Evolutionary conservation across 169 alveolate species (phyloP).

Genomic region (Eimeria sp.): DNA sequence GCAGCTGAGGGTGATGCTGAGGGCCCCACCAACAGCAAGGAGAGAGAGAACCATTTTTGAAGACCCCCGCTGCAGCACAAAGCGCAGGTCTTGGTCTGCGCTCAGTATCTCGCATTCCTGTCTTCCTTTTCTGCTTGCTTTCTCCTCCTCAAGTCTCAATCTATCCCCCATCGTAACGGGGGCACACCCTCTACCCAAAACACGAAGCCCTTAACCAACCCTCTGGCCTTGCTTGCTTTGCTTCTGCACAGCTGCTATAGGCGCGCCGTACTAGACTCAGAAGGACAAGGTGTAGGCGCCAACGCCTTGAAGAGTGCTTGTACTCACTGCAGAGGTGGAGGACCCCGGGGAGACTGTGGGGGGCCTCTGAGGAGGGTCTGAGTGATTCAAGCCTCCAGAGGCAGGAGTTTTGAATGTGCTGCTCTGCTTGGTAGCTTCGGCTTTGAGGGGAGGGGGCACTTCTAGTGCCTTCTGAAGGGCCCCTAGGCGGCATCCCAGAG

Average conservation of each 20-base stretch:
- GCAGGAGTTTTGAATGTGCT: neutral
- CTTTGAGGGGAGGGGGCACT: neutral
- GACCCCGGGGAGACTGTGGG: neutral
- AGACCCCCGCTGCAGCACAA: constrained; percentile 43
- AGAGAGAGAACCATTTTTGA: constrained; percentile 28
- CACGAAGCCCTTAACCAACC: neutral
- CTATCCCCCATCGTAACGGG: neutral
- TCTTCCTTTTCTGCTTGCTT: neutral
- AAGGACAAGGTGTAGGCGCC: too few relatives aligned
- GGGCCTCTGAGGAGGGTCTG: neutral
- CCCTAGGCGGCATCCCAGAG: neutral
- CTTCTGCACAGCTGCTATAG: too few relatives aligned
- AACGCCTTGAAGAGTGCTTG: too few relatives aligned
- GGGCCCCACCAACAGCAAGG: constrained; percentile 50
- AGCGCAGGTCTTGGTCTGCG: neutral
- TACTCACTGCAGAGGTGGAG: too few relatives aligned
- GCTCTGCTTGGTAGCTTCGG: neutral
- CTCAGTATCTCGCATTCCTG: neutral
- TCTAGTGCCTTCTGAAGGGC: neutral
- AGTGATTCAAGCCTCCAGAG: neutral
- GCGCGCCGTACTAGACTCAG: too few relatives aligned
- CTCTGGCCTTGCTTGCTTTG: too few relatives aligned
- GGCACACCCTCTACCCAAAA: neutral
- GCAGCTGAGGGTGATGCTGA: constrained; percentile 25
- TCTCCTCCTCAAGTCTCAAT: neutral